Base-by-base conservation (phyloP, 257 asterid species). In the Nicotiana sylvestris region DNA sequence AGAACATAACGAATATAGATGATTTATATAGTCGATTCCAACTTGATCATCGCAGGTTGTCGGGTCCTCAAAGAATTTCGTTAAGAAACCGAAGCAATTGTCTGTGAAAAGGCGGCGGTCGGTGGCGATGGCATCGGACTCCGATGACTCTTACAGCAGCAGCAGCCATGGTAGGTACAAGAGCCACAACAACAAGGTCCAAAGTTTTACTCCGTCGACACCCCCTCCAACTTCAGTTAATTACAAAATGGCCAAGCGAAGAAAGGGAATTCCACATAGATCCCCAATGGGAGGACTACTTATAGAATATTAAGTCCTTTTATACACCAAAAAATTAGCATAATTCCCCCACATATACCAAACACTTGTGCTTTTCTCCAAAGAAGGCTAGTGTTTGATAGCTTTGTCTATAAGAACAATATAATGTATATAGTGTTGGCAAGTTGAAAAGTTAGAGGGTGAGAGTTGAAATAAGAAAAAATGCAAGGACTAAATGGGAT, bases 61-160 rank as follows among this genome's bases (percentile, higher is more conserved):
- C 3, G 93, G 95, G 9, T 84, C 88, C 66, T 89, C 93, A 12
- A 84, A 86, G 66, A 84, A 88, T 39, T 84, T 82, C 6, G 66
- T 81, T 58, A 88, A 81, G 82, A 85, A 82, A 66, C 85, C 64
- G 13, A 81, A 29, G 66, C 39, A 21, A 0, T 51, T 66, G 13
- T n/a, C 21, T 6, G 51, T 27, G 53, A 85, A 37, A 61, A 80
- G 72, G 67, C 81, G 39, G 46, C 9, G 32, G 16, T 21, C 18
- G 16, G 25, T 16, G 0, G 86, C 37, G 0, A 86, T 35, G 8
- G 90, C 77, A 13, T 87, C 86, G 13, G 93, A 87, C 29, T 74
- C 84, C 37, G 85, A 80, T 37, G 85, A 77, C 61, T 72, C 84
- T 1, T 76, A 49, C 70, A 46, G 39, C 62, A 55, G 56, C 78